Evolutionary conservation across 495 filamentous ascomycete genomes (phyloP), one percentile per base, ranked within the genome.

Genomic region (Cairneyella variabilis): DNA sequence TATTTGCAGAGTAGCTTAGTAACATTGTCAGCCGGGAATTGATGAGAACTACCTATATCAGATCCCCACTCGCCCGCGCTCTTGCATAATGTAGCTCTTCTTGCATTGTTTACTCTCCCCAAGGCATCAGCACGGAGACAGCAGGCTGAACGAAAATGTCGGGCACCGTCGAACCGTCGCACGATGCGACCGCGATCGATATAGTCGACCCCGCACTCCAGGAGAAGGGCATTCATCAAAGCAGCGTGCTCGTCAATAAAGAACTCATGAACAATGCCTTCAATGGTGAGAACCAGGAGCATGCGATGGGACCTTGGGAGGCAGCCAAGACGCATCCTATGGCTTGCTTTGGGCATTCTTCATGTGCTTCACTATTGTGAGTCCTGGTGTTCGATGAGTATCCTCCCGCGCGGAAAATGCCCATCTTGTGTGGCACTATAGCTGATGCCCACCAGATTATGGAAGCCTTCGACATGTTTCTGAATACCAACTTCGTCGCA

Each of bases 291-390:
- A 41, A 48, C 12, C n/a, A 3, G 16, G 50, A 53, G 22, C 72
- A 72, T 64, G 63, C 62, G 21, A 74, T 76, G 73, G 69, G 63
- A 39, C 69, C 75, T 51, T 51, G 71, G 12, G 44, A 74, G 60
- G 71, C 72, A 58, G 69, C 73, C 46, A 64, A 62, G 53, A 64
- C 66, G 39, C 73, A 78, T 58, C 72, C 72, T 39, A 65, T 65
- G 60, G 73, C 73, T 45, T 64, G 61, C 34, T 71, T 67, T 76
- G 74, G 75, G 73, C 75, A 28, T 76, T 78, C 48, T 54, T 78
- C 59, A 74, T 77, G 67, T 77, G 70, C 23, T 72, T 25, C 53
- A 77, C 73, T 54, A 77, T 77, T 70, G 73, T 76, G 65, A 70
- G 73, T 44, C 8, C n/a, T n/a, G n/a, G n/a, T n/a, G n/a, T n/a